Conservation (phyloP, 495 filamentous ascomycete species). For the Penicillium soppii region DNA sequence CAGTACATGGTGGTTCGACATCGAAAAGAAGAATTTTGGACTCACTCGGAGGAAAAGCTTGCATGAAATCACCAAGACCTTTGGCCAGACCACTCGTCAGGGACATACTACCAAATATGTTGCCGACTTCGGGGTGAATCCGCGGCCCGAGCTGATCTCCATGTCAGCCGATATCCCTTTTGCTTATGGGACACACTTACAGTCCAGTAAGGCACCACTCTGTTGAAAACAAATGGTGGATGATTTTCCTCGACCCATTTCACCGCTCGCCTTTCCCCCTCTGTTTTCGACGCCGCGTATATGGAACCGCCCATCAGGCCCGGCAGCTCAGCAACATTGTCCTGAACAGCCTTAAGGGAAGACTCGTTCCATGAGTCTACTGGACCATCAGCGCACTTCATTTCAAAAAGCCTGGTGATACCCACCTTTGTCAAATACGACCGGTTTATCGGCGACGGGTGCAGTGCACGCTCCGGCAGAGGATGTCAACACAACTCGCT, state of each 20-base stretch:
- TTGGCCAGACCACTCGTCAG: conserved; percentile 14
- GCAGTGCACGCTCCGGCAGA: background rate
- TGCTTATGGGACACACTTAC: too few species aligned
- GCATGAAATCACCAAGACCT: conserved; percentile 24
- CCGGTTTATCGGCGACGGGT: background rate
- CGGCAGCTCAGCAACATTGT: conserved; percentile 7
- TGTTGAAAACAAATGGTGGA: conserved; percentile 49
- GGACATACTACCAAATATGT: background rate
- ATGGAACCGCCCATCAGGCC: conserved; percentile 39
- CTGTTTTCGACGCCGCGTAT: conserved; percentile 56
- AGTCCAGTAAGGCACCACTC: conserved; percentile 47
- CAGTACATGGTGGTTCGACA: too few species aligned
- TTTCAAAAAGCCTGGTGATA: background rate
- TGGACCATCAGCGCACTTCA: too few species aligned
- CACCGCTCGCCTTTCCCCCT: conserved; percentile 53
- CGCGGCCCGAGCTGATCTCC: background rate
- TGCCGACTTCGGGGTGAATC: background rate
- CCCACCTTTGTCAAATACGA: background rate
- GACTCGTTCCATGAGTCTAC: conserved; percentile 49
- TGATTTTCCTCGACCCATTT: conserved; percentile 50
- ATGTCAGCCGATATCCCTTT: too few species aligned
- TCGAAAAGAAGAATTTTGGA: background rate
- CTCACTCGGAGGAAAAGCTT: background rate
- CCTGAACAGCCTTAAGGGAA: conserved; percentile 42
- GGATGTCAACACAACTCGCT: conserved; percentile 5